A percentile compares a stretch with the other conserved stretches of the same genome.
phyloP scores from a whole-genome alignment of 441 rosid species.

The Raphanus hybrid region DNA sequence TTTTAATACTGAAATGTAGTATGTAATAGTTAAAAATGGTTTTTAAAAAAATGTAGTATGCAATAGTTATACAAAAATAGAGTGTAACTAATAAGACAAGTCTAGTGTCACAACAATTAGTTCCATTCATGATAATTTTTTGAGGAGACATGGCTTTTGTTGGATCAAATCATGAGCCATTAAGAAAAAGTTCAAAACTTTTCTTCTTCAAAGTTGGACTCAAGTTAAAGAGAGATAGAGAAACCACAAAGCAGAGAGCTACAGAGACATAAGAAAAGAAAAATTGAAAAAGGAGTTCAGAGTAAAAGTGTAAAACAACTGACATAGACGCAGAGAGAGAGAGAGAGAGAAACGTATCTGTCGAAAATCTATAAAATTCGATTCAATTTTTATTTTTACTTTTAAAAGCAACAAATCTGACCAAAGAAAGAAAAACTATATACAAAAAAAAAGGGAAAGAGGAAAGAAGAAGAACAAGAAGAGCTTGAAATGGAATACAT shows the following conservation, averaged over 20 bases:
- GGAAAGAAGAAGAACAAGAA: conserved; percentile 12
- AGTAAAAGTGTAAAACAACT: conserved; percentile 25
- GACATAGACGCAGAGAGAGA: conserved; percentile 29
- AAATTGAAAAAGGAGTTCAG: conserved; percentile 17
- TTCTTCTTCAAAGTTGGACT: conserved; percentile 46
- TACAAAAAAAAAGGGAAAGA: neutral
- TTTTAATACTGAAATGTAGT: no score
- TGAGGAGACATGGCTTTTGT: conserved; percentile 33
- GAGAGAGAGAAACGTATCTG: conserved; percentile 58
- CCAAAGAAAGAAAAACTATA: conserved; percentile 3
- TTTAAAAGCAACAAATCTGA: conserved; percentile 48
- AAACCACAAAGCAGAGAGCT: conserved; percentile 20
- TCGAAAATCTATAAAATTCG: conserved; percentile 72
- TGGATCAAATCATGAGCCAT: conserved; percentile 36
- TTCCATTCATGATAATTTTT: conserved; percentile 16
- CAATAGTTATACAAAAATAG: neutral
- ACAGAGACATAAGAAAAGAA: conserved; percentile 21
- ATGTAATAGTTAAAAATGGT: no score
- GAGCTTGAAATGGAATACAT: conserved; percentile 23
- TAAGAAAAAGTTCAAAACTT: conserved; percentile 37
- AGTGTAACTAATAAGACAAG: neutral
- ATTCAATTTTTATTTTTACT: conserved; percentile 48
- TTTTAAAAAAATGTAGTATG: no score
- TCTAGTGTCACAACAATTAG: conserved; percentile 6
- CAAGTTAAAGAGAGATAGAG: conserved; percentile 37